Base-by-base conservation (phyloP, 2,329 filamentous ascomycete genomes). In the Penicillium hesseltinei region DNA sequence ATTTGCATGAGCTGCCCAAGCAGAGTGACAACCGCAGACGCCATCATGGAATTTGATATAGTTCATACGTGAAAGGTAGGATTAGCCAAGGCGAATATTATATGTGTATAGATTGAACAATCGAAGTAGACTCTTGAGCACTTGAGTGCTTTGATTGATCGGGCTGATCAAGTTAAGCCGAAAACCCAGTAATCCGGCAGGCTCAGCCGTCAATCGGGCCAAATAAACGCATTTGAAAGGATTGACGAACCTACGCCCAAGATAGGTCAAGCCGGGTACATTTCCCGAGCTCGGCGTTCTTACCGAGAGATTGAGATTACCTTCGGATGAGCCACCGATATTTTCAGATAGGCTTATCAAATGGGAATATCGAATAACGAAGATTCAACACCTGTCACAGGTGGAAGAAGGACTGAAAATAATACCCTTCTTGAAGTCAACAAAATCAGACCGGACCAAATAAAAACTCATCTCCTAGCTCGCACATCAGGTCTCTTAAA, bases 391-490 rank as follows among this genome's bases (percentile, higher is more conserved):
- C 33, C 33, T 17, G 33, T 35, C 5, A 35, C 15, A 35, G 33
- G 15, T 36, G 35, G 15, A n/a, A 36, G 29, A 46, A 46, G 31
- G 31, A 5, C 13, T 25, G 13, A 17, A 43, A 36, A 36, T 8
- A 36, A 9, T 36, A 36, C 15, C 15, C 40, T 25, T 21, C 5
- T 43, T 43, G 40, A 11, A 7, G 40, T 25, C 40, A 19, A 21
- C 15, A 36, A 9, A 36, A 8, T 36, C 35, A 36, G 35, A 7
- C 35, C 35, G 35, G 7, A 9, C 38, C 36, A 50, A 55, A 50
- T 9, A 55, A 21, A 44, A 50, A 57, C 46, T 57, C 58, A 51
- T 60, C 58, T 9, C 52, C 58, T n/a, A 60, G 48, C 33, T 60
- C 58, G n/a, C 45, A 54, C 21, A 50, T 50, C 48, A 60, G 29